Evolutionary conservation across 257 asterid genomes (phyloP), one percentile per base, ranked within the genome.

Genomic region (Lavandula angustifolia): DNA sequence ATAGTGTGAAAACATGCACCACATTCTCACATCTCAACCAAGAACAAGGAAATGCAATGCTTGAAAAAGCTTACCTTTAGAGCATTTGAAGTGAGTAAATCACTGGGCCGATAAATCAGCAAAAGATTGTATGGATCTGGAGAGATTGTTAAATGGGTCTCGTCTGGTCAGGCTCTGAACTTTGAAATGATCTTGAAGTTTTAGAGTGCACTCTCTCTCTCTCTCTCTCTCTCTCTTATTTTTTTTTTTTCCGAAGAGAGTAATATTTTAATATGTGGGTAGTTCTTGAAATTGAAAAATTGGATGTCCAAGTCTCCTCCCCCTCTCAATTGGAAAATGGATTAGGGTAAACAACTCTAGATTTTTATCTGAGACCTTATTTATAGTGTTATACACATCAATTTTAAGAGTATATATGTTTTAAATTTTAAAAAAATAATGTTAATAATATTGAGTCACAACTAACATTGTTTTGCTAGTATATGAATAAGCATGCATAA

Each of bases 151-250:
- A 29, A 56, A 60, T 52, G 73, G 69, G 74, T 49, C 68, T 31
- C 27, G 27, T 22, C 27, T 2, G 64, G 61, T 65, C 60, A 16
- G 59, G 72, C 69, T 72, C 76, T 48, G 66, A 53, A 72, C 70
- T 69, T 40, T 72, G 74, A 75, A 72, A 75, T 73, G 81, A 66
- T 76, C 79, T 70, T 76, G 27, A 73, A 79, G 59, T 57, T 76
- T 67, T 73, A 62, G 77, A 75, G 68, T 59, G 68, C 70, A 38
- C 71, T 57, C 52, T 18, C 76, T 43, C 66, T 49, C 43, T 44
- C 62, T 52, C 66, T 32, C 65, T 29, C 59, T 41, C 13, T 6
- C 10, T 31, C 44, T 18, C 10, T 12, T n/a, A 4, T 67, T 43
- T 18, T 53, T 33, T 66, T 10, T 42, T 32, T 33, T 34, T 42